These are phyloP conservation scores for Coleophoma crateriformis DNA, from an alignment of 2,329 filamentous ascomycete genomes.

Conservation along the genomic window DNA sequence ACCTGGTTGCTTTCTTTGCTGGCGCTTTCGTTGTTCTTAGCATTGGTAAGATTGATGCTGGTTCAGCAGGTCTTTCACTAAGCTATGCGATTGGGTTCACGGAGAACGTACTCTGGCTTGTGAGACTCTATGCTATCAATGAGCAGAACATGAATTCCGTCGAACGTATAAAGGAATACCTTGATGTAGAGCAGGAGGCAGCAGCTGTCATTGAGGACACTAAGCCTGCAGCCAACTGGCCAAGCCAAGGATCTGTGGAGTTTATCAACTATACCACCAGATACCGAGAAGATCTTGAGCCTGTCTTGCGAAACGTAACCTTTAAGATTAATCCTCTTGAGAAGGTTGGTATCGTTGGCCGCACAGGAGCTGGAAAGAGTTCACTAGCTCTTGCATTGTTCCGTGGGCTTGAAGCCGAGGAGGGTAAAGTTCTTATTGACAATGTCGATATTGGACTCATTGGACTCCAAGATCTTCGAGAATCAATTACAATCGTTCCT, in stretches of 20 bases:
- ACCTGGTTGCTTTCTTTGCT: conserved; percentile 88
- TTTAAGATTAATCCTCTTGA: conserved; percentile 84
- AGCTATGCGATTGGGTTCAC: conserved; percentile 97
- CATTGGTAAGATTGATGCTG: conserved; percentile 78
- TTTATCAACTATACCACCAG: conserved; percentile 86
- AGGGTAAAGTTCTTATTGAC: conserved; percentile 85
- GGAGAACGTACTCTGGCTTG: conserved; percentile 94
- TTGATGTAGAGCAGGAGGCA: conserved; percentile 94
- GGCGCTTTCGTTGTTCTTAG: conserved; percentile 85
- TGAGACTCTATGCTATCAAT: conserved; percentile 87
- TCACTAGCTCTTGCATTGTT: conserved; percentile 91
- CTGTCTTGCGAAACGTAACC: conserved; percentile 75
- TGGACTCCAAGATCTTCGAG: conserved; percentile 86
- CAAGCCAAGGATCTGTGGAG: conserved; percentile 76
- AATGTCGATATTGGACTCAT: conserved; percentile 85
- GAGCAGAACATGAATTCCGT: conserved; percentile 99
- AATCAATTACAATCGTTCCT: conserved; percentile 94
- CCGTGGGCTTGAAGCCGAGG: conserved; percentile 85
- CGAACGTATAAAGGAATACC: conserved; percentile 94
- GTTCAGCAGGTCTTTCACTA: conserved; percentile 86
- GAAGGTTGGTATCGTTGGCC: conserved; percentile 93
- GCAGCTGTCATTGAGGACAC: conserved; percentile 70
- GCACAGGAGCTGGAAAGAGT: conserved; percentile 94
- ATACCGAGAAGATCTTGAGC: conserved; percentile 82
- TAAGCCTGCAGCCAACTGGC: conserved; percentile 77